Percentiles rank a stretch among this genome's conserved stretches.
Evolutionary conservation across 352 stramenopile species (phyloP).

Genomic region (Pythium grandisporangium): DNA sequence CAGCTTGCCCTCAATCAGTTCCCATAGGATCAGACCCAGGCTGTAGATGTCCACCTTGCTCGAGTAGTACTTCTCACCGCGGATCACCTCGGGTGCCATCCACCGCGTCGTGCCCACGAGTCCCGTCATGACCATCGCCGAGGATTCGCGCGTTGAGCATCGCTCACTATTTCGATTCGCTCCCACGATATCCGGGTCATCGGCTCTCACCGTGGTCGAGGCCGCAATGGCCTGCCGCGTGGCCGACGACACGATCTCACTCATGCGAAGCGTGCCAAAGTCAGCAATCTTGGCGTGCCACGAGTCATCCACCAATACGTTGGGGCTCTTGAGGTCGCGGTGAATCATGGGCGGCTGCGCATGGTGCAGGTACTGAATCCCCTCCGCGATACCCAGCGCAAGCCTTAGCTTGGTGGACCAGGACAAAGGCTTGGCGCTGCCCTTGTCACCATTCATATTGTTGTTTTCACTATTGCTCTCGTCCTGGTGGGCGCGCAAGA

Average conservation of each 20-base stretch:
- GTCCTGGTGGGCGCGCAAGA: conserved; percentile 49
- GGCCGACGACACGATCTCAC: conserved; percentile 75
- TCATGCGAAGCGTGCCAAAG: conserved; percentile 81
- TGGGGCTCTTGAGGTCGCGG: conserved; percentile 86
- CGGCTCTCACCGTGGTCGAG: not conserved
- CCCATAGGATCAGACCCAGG: conserved; percentile 81
- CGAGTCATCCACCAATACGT: conserved; percentile 84
- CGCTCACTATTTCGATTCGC: no score
- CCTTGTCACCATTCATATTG: no score
- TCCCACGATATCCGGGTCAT: no score
- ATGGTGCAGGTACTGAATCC: conserved; percentile 89
- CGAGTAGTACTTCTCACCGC: conserved; percentile 77
- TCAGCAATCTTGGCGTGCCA: conserved; percentile 89
- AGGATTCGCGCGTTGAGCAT: conserved; percentile 13
- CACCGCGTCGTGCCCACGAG: conserved; percentile 83
- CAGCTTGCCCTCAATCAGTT: conserved; percentile 78
- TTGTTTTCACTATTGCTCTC: no score
- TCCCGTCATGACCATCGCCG: conserved; percentile 74
- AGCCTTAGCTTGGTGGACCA: conserved; percentile 78
- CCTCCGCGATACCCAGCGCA: conserved; percentile 67
- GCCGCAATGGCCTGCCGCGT: no score
- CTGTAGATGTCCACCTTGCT: conserved; percentile 89
- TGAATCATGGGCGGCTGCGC: conserved; percentile 87
- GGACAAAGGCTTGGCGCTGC: conserved; percentile 58
- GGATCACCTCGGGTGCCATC: conserved; percentile 88